Base-by-base conservation (phyloP, 192 early-diverging fungal genomes). In the Thamnidium elegans region DNA sequence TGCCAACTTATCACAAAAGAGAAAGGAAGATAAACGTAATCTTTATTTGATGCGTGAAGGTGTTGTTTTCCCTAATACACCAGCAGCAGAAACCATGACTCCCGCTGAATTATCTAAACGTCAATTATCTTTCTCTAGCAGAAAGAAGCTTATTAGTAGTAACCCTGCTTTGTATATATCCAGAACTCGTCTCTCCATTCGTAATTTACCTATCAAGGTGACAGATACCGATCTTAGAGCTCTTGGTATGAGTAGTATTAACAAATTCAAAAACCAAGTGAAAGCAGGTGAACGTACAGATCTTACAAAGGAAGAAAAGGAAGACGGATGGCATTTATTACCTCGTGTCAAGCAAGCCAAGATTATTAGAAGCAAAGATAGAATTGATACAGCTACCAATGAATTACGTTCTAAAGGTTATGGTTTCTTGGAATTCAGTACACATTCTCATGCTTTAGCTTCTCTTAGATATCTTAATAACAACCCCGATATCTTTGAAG, bases 391-490 rank as follows among this genome's bases (percentile, higher is more conserved):
- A 2, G 72, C 62, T 8, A 89, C 90, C 1, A 83, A 89, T 42
- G 76, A 86, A 66, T 67, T 77, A 14, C 83, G 87, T 31, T 89
- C 86, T 62, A 91, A 92, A 73, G 94, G 96, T 47, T 97, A 90
- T 63, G 95, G 91, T 34, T 98, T 98, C 81, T 77, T 98, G 71
- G 96, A 98, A 77, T 97, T 91, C 67, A 80, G 65, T 23, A 79
- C 79, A 8, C 94, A 98, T 68, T 82, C 92, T 0, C 93, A 97
- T 66, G 96, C 96, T 10, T 80, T 98, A 55, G 94, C 94, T 9
- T 93, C 92, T 64, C 77, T 98, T 65, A 83, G 96, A 44, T 94
- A 88, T 69, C 81, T 98, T 68, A 96, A 95, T 79, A 94, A 95
- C 72, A 81, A 85, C 56, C 86, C 86, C 4, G 79, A 79, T 55